These are phyloP conservation scores for Fremontodendron californicum DNA, from an alignment of 345 rosid genomes.

Conservation along the genomic window DNA sequence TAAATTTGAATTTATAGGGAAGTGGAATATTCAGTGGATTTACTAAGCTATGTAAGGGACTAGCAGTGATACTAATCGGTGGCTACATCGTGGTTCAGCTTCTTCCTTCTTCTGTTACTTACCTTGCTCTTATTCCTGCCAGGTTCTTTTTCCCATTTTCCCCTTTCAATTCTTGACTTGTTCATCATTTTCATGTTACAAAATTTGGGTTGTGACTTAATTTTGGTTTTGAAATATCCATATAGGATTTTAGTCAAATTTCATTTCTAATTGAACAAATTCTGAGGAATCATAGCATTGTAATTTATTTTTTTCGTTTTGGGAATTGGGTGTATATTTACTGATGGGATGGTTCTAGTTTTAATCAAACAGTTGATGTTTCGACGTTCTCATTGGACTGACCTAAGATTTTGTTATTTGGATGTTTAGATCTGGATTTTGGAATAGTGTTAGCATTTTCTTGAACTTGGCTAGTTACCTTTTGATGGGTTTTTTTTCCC, in stretches of 20 bases:
- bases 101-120: slow-evolving; percentile 59
- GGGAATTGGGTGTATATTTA: neutral
- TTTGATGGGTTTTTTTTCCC: neutral
- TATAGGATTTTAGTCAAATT: neutral
- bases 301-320: neutral
- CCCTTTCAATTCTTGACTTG: neutral
- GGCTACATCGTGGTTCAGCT: slow-evolving; percentile 80
- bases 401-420: neutral
- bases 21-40: slow-evolving; percentile 58
- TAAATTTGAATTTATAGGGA: slow-evolving; percentile 37
- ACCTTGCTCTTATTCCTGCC: slow-evolving; percentile 92
- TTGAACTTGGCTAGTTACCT: neutral
- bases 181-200: neutral
- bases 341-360: neutral
- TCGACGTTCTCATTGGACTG: neutral
- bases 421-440: neutral
- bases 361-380: neutral
- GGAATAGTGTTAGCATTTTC: neutral
- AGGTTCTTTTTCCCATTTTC: slow-evolving; percentile 35
- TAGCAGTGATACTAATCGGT: slow-evolving; percentile 64
- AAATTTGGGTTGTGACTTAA: neutral
- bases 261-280: neutral
- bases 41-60: slow-evolving; percentile 88
- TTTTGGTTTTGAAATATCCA: neutral
- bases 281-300: neutral